phyloP scores from a whole-genome alignment of 2,329 filamentous ascomycete genomes.

The Venturia pyrina region DNA sequence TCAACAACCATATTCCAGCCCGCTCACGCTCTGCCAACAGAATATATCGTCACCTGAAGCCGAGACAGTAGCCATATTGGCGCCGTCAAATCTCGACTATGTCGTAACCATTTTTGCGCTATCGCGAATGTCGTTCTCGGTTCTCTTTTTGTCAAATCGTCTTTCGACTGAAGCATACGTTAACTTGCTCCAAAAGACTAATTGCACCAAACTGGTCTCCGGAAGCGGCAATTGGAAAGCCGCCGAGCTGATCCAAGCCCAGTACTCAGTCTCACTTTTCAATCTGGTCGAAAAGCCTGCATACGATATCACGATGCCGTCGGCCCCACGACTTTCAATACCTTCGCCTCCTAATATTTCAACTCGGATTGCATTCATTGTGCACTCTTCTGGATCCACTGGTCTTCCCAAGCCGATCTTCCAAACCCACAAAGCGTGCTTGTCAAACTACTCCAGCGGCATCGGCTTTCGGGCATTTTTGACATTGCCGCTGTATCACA shows the following conservation, averaged over 20 bases:
- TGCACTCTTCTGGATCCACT: conserved; percentile 48
- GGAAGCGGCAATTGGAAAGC: conserved; percentile 15
- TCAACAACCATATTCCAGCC: conserved; percentile 10
- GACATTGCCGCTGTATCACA: conserved; percentile 47
- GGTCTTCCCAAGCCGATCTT: conserved; percentile 55
- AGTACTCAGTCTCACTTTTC: neutral
- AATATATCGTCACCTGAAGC: conserved; percentile 43
- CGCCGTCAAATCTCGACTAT: conserved; percentile 34
- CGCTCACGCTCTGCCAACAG: conserved; percentile 23
- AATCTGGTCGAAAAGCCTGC: neutral
- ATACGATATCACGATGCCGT: neutral
- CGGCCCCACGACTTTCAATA: neutral
- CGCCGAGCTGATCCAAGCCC: neutral
- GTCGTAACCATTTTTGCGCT: conserved; percentile 45
- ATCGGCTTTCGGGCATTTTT: neutral
- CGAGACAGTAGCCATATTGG: conserved; percentile 20
- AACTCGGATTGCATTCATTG: conserved; percentile 31
- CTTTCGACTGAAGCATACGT: conserved; percentile 42
- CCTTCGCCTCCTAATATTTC: conserved; percentile 16
- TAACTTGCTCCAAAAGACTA: conserved; percentile 35
- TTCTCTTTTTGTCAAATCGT: conserved; percentile 45
- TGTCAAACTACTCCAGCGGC: neutral
- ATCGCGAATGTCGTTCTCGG: conserved; percentile 44
- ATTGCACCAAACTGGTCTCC: conserved; percentile 25
- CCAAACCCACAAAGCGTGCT: conserved; percentile 36